Evolutionary conservation across 768 basidiomycete genomes (phyloP), one percentile per base, ranked within the genome.

Genomic region (Tremella yokohamensis): DNA sequence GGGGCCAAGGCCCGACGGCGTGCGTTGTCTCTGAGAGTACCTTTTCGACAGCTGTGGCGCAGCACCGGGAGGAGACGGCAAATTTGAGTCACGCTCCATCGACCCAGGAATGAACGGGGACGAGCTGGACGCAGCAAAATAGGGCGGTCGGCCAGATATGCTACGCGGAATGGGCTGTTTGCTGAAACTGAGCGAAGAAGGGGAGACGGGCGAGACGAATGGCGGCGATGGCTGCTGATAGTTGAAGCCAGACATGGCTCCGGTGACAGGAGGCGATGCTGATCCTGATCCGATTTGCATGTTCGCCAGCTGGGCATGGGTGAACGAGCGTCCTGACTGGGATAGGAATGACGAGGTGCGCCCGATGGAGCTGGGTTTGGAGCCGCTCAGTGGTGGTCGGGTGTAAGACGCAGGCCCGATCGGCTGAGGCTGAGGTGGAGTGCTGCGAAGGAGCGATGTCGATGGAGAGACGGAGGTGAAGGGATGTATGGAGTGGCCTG

Each of bases 261-360:
- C 69, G 24, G 57, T 62, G 20, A 56, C 60, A 11, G 60, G 66
- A 12, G 63, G 67, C n/a, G 61, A 63, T 16, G 66, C 65, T 16
- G 42, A 45, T 4, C 29, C 29, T 8, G 59, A 64, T 12, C 54
- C 60, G 37, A 52, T 49, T n/a, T 58, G 56, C 64, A 69, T 68
- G 25, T 68, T 65, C 18, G 70, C 65, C 1, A 69, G 48, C 47
- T 67, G 68, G 15, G 72, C 66, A 25, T 73, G 75, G 34, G 73
- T 74, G 60, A 73, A 73, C 1, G 75, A 76, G 34, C 75, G 61
- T 15, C 75, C 75, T 12, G 75, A 74, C 52, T 74, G 73, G 1
- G 75, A 76, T 9, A 76, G 54, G 65, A 72, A 76, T 11, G 75
- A 73, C 40, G 64, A 68, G 4, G 70, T 71, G 22, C 73, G 63